A percentile compares a stretch with the other conserved stretches of the same genome.
phyloP scores from a whole-genome alignment of 1,139 yeast species.

The Pichia sp. region DNA sequence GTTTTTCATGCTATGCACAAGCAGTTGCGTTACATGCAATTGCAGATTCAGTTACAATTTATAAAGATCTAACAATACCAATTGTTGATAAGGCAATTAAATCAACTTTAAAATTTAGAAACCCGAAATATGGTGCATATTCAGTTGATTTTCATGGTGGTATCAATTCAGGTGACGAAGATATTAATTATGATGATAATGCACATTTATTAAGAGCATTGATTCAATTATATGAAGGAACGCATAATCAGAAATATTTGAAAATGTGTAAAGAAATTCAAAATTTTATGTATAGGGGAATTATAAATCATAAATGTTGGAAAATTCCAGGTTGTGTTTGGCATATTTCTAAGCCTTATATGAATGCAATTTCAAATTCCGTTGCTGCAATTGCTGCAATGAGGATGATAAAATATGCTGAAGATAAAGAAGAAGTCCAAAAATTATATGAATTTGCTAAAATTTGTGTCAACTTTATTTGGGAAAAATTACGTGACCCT shows the following conservation, averaged over 20 bases:
- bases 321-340: conserved; percentile 55
- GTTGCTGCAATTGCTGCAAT: conserved; percentile 61
- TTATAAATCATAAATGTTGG: conserved; percentile 31
- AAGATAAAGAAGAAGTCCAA: conserved; percentile 11
- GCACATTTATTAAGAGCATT: conserved; percentile 70
- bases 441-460: conserved; percentile 37
- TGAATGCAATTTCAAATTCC: conserved; percentile 65
- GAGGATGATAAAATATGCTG: conserved; percentile 39
- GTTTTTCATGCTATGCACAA: conserved; percentile 63
- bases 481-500: conserved; percentile 46
- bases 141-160: conserved; percentile 51
- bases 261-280: conserved; percentile 56
- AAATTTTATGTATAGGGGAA: conserved; percentile 59
- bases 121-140: conserved; percentile 61
- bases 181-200: conserved; percentile 69
- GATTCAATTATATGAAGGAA: conserved; percentile 64
- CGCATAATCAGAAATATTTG: conserved; percentile 47
- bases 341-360: conserved; percentile 56
- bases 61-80: conserved; percentile 51
- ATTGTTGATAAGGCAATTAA: conserved; percentile 49
- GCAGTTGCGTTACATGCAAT: conserved; percentile 68
- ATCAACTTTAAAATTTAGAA: conserved; percentile 49
- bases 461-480: conserved; percentile 32
- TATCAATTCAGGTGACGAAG: conserved; percentile 46
- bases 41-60: conserved; percentile 62